Percentiles rank a stretch among this genome's conserved stretches.
phyloP scores from a whole-genome alignment of 2,329 filamentous ascomycete species.

The Trichophyton simii region DNA sequence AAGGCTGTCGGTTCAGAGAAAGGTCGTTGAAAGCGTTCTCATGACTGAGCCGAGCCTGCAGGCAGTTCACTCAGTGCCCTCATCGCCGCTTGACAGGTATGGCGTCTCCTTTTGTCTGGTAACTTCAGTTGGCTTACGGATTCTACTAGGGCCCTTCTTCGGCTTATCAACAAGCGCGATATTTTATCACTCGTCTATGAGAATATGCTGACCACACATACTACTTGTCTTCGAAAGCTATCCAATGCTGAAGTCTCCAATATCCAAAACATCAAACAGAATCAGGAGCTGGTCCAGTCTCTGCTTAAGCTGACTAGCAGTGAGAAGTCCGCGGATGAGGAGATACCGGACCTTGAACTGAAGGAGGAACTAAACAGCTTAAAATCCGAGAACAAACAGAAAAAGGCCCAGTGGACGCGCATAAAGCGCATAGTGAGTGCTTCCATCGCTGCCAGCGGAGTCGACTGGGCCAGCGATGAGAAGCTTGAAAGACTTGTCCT shows the following conservation, averaged over 20 bases:
- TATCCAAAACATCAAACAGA: constrained; percentile 45
- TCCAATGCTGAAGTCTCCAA: constrained; percentile 47
- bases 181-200: constrained; percentile 51
- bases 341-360: constrained; percentile 42
- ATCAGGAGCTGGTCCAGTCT: constrained; percentile 49
- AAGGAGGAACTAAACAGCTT: constrained; percentile 46
- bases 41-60: constrained; percentile 64
- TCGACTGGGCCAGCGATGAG: constrained; percentile 66
- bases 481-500: constrained; percentile 58
- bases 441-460: constrained; percentile 65
- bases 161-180: constrained; percentile 56
- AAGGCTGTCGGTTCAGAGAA: constrained; percentile 55
- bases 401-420: constrained; percentile 56
- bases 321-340: constrained; percentile 39
- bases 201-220: constrained; percentile 44
- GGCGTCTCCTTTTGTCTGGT: constrained; percentile 8
- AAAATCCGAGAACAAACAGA: constrained; percentile 48
- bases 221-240: constrained; percentile 41
- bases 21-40: constrained; percentile 55
- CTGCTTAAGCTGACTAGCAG: constrained; percentile 52
- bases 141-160: constrained; percentile 49
- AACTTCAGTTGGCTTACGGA: not conserved
- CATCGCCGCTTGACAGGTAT: constrained; percentile 57
- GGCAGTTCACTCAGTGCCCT: constrained; percentile 57
- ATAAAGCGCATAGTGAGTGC: constrained; percentile 70